A percentile compares a stretch with the other conserved stretches of the same genome.
phyloP scores from a whole-genome alignment of 2,329 filamentous ascomycete genomes.

The Nigrograna mackinnonii region DNA sequence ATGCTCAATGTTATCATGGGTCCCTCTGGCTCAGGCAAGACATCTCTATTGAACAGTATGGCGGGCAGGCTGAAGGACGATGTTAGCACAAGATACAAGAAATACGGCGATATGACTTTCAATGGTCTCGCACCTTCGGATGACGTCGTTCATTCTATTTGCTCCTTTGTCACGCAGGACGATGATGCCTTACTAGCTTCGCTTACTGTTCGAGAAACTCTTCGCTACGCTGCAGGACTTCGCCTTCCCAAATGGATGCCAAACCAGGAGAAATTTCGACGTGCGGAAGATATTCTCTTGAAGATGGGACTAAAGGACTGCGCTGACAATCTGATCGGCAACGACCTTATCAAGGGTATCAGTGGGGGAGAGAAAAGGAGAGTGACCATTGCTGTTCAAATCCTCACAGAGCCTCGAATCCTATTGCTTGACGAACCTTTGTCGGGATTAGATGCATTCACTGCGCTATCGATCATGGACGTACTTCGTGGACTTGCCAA shows the following conservation, averaged over 20 bases:
- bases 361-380: conserved; percentile 79
- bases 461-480: conserved; percentile 75
- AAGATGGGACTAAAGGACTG: conserved; percentile 81
- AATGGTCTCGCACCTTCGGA: conserved; percentile 71
- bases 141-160: conserved; percentile 70
- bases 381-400: conserved; percentile 77
- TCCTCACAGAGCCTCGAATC: conserved; percentile 74
- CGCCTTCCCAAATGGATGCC: conserved; percentile 73
- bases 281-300: conserved; percentile 71
- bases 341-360: conserved; percentile 74
- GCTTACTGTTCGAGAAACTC: conserved; percentile 74
- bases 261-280: conserved; percentile 65
- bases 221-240: conserved; percentile 68
- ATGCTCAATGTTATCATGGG: conserved; percentile 79
- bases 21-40: conserved; percentile 77
- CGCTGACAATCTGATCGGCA: conserved; percentile 74
- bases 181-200: conserved; percentile 76
- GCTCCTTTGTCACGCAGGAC: conserved; percentile 78
- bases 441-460: conserved; percentile 77
- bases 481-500: conserved; percentile 71
- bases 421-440: conserved; percentile 77
- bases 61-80: conserved; percentile 68
- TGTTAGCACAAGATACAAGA: conserved; percentile 63
- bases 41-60: conserved; percentile 74
- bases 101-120: conserved; percentile 67